These are phyloP conservation scores for Trematosphaeria pertusa DNA, from an alignment of 2,329 filamentous ascomycete genomes.

Conservation along the genomic window DNA sequence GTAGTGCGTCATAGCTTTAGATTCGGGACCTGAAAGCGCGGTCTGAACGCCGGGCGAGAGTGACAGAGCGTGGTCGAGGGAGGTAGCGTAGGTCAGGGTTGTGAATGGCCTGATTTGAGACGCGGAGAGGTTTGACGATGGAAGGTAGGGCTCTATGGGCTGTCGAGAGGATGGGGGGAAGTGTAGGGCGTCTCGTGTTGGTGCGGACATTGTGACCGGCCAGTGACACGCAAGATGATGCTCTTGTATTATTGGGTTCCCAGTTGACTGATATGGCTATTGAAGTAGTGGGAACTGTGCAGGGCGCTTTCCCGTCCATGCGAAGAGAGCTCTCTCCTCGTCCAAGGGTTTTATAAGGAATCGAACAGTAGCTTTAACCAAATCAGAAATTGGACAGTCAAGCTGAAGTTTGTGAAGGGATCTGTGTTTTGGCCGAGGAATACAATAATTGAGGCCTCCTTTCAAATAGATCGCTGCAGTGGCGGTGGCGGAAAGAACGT, in stretches of 20 bases:
- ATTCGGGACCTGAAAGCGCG: constrained; percentile 78
- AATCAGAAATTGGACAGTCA: no score
- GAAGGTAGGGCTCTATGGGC: not conserved
- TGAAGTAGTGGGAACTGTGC: no score
- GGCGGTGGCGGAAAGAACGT: no score
- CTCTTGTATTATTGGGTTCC: no score
- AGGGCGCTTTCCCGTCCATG: no score
- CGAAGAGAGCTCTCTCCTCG: no score
- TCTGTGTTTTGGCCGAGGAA: no score
- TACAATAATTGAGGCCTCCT: no score
- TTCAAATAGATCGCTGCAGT: no score
- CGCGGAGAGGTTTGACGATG: not conserved
- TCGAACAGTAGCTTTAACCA: no score
- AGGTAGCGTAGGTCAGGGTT: constrained; percentile 89
- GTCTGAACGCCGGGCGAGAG: constrained; percentile 82
- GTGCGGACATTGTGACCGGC: constrained; percentile 12
- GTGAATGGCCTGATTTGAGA: constrained; percentile 24
- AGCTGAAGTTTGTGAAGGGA: not conserved
- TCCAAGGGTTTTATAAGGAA: no score
- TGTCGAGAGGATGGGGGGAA: constrained; percentile 46
- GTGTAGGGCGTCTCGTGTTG: constrained; percentile 48
- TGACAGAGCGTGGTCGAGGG: constrained; percentile 82
- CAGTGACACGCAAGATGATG: not conserved
- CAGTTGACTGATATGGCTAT: no score
- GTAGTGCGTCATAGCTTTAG: constrained; percentile 93